Base-by-base conservation (phyloP, 805 yeast species). In the Yarrowia sp. region DNA sequence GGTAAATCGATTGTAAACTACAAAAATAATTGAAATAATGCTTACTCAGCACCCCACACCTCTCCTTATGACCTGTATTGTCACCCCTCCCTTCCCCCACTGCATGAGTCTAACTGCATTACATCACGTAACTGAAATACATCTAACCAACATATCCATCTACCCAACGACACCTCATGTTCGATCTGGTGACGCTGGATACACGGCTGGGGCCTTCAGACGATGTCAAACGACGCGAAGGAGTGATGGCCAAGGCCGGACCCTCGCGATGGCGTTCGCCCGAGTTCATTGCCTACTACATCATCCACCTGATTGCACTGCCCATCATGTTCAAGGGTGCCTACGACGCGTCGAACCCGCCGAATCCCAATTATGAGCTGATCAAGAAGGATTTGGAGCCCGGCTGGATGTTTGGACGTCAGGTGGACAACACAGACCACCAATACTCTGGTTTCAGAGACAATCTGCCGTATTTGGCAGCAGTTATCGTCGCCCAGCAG, bases 381-480 rank as follows among this genome's bases (percentile, higher is more conserved):
- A 92, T 84, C 74, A 83, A 84, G 71, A 83, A 85, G 61, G 79
- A 88, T 44, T 80, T 94, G 64, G 82, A 88, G 36, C 81, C 86
- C 7, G 98, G 99, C 5, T 94, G 98, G 98, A 79, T 92, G 72
- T 85, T 89, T 75, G 97, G 97, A 9, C 79, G 97, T 33, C 89
- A 72, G 12, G 74, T 77, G 53, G 99, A 95, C 76, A 93, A 94
- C 75, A 89, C 97, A 6, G 99, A 95, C 76, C 81, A 83, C 39
- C 99, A 95, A 77, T 95, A 94, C 74, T 78, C 91, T 33, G 91
- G 92, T 74, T 92, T 95, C 75, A 84, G 99, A 73, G 88, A 90
- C 74, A 92, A 92, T 74, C 81, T 94, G 70, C 84, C 86, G 13
- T 75, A 89, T 60, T 79, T 95, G 60, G 74, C 80, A n/a, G 84